phyloP scores from a whole-genome alignment of 257 asterid species.

The Primulina eburnea region DNA sequence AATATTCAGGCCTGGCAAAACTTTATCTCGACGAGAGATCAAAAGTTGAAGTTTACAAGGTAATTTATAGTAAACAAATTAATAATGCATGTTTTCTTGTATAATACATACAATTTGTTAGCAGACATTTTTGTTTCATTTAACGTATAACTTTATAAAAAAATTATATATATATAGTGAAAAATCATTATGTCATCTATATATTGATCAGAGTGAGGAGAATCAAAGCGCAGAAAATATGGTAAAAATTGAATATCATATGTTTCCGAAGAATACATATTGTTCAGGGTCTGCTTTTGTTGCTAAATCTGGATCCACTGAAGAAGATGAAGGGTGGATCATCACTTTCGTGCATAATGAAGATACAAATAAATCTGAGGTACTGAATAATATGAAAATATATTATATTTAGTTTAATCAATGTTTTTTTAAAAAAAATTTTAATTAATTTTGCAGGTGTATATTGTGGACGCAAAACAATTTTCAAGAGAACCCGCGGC shows the following conservation, averaged over 20 bases:
- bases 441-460: constrained; percentile 20
- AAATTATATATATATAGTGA: too few species aligned
- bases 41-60: not conserved
- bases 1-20: constrained; percentile 47
- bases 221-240: too few species aligned
- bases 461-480: constrained; percentile 34
- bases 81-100: too few species aligned
- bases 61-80: too few species aligned
- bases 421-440: not conserved
- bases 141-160: too few species aligned
- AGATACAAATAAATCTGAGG: constrained; percentile 27
- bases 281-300: constrained; percentile 30
- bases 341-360: constrained; percentile 31
- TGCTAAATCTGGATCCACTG: constrained; percentile 9
- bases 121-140: too few species aligned
- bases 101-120: too few species aligned
- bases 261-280: constrained; percentile 25
- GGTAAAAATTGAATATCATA: constrained; percentile 25
- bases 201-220: too few species aligned
- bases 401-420: too few species aligned
- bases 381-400: not conserved
- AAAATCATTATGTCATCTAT: too few species aligned
- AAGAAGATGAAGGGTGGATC: constrained; percentile 42
- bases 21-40: constrained; percentile 29
- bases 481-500: constrained; percentile 30